Evolutionary conservation across 2,329 filamentous ascomycete species (phyloP), one percentile per base, ranked within the genome.

Genomic region (Aspergillus vadensis): DNA sequence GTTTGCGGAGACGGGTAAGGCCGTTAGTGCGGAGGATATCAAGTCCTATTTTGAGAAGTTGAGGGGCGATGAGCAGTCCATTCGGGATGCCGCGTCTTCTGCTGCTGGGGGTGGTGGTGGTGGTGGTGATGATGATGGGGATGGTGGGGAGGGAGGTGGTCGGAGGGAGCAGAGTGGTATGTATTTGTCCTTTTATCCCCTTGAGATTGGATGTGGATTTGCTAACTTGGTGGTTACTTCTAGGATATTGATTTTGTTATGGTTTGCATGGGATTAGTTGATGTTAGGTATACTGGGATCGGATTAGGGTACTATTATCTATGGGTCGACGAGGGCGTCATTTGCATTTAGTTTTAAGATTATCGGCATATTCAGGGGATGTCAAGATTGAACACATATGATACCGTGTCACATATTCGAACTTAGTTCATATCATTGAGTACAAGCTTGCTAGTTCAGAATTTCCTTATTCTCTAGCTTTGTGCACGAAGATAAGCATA

Each of bases 11-110:
- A 96, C 89, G 64, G 94, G 94, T 1, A 82, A 91, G 75, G 88
- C 91, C 0, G 93, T 99, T 21, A 89, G 92, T 1, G 94, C 94
- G 1, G 95, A 99, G 72, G 93, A 98, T 77, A 95, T 99, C 77
- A 99, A 97, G 77, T 86, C 86, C 2, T 97, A 97, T 75, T 99
- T 99, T 83, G 94, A 94, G 55, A 94, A 95, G 79, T 78, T 99
- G 67, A 85, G 95, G 64, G 95, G 95, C 60, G 95, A 98, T 76
- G 91, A 92, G 48, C 81, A 90, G 68, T 90, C 82, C 0, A 91
- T 92, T 59, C 81, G 81, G 67, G 84, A 87, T 65, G 88, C 88
- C 0, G 84, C 83, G 14, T 82, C 83, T 58, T 82, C 83, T 57
- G 81, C 80, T 23, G 84, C 71, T 41, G 74, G 75, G 17, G 74